A percentile compares a stretch with the other conserved stretches of the same genome.
Evolutionary conservation across 345 rosid genomes (phyloP).

Genomic region (Populus pruinosa): DNA sequence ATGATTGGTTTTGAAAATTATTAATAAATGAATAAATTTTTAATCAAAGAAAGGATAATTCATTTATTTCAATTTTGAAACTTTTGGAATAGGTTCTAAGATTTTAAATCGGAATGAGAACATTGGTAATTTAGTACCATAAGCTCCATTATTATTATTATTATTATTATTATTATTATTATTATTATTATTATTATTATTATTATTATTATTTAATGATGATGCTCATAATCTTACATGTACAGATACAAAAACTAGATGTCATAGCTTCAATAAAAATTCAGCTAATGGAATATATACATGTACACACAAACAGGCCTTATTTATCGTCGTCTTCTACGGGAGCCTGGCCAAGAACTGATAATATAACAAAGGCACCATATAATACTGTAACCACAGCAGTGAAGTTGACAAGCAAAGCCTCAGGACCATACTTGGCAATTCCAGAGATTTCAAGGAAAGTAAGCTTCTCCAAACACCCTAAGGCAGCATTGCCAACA

Average conservation of each 20-base stretch:
- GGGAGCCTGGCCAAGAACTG: slow-evolving; percentile 45
- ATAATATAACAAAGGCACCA: slow-evolving; percentile 61
- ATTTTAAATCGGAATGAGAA: neutral
- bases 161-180: neutral
- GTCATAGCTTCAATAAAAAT: neutral
- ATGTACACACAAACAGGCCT: neutral
- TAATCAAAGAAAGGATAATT: too few relatives aligned
- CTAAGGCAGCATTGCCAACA: slow-evolving; percentile 60
- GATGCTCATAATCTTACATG: neutral
- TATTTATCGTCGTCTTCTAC: slow-evolving; percentile 30
- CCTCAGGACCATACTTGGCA: slow-evolving; percentile 77
- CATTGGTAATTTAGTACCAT: neutral
- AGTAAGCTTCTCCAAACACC: slow-evolving; percentile 84
- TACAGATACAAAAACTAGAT: neutral
- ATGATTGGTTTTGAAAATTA: too few relatives aligned
- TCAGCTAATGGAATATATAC: neutral
- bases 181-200: neutral
- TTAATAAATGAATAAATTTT: too few relatives aligned
- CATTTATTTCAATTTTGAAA: too few relatives aligned
- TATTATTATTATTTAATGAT: neutral
- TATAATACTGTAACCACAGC: slow-evolving; percentile 66
- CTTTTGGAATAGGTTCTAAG: too few relatives aligned
- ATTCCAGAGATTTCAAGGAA: slow-evolving; percentile 75
- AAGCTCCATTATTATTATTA: neutral
- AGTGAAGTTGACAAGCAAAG: slow-evolving; percentile 79